Percentiles rank a stretch among this genome's conserved stretches.
Evolutionary conservation across 495 filamentous ascomycete species (phyloP).

Genomic region (Penicillium psychrofluorescens): DNA sequence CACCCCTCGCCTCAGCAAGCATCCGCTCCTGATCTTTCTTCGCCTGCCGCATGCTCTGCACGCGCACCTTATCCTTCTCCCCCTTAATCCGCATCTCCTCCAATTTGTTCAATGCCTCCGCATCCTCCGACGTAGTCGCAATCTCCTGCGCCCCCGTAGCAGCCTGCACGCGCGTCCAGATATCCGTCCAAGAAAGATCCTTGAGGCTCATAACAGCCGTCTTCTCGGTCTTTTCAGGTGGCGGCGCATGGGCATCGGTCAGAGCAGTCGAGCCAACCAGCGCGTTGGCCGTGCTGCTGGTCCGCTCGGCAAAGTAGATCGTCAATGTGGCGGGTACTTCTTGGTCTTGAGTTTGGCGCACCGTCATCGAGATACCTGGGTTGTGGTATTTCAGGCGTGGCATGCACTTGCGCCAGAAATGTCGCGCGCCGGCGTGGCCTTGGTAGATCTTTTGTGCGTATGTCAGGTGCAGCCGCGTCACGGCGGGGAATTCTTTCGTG

Average conservation of each 20-base stretch:
- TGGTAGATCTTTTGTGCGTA: slow-evolving; percentile 56
- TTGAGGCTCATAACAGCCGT: slow-evolving; percentile 28
- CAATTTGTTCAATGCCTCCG: slow-evolving; percentile 49
- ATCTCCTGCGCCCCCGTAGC: slow-evolving; percentile 62
- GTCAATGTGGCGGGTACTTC: slow-evolving; percentile 58
- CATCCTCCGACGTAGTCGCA: slow-evolving; percentile 52
- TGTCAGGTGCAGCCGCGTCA: slow-evolving; percentile 77
- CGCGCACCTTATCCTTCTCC: slow-evolving; percentile 45
- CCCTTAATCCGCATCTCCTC: slow-evolving; percentile 47
- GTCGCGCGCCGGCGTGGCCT: slow-evolving; percentile 71
- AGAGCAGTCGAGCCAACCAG: slow-evolving; percentile 15
- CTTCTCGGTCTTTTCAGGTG: slow-evolving; percentile 25
- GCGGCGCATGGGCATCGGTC: slow-evolving; percentile 29
- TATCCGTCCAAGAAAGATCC: slow-evolving; percentile 40
- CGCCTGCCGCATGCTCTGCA: slow-evolving; percentile 48
- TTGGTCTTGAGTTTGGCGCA: slow-evolving; percentile 56
- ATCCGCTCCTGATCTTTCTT: slow-evolving; percentile 57
- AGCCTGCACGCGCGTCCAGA: slow-evolving; percentile 59
- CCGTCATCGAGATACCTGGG: slow-evolving; percentile 72
- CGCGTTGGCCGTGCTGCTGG: slow-evolving; percentile 24
- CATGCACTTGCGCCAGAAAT: slow-evolving; percentile 82
- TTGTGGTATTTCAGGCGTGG: slow-evolving; percentile 92
- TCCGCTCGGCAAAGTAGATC: slow-evolving; percentile 56
- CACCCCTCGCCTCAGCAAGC: slow-evolving; percentile 51
- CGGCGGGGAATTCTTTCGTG: slow-evolving; percentile 45